A percentile compares a stretch with the other conserved stretches of the same genome.
Evolutionary conservation across 345 rosid species (phyloP).

Genomic region (Eucalyptus pauciflora): DNA sequence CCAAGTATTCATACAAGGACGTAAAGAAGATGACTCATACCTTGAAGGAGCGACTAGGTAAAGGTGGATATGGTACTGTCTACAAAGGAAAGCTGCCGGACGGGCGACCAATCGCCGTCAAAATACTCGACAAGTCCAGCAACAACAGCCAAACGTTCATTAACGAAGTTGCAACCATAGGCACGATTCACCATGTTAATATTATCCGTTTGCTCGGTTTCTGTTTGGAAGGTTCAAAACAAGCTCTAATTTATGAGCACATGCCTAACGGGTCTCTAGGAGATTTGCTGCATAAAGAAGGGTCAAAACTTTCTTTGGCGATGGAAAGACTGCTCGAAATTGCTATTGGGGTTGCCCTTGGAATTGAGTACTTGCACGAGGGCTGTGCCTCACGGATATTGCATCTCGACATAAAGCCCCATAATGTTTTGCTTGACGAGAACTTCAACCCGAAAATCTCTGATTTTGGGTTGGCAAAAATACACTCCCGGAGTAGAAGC

Average conservation of each 20-base stretch:
- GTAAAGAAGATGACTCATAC: conserved; percentile 6
- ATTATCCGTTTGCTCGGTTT: conserved; percentile 11
- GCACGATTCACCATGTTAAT: conserved; percentile 14
- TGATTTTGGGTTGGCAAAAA: conserved; percentile 24
- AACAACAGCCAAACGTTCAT: neutral
- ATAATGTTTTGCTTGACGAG: conserved; percentile 15
- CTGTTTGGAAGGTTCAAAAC: conserved; percentile 2
- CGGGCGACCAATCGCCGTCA: conserved; percentile 3
- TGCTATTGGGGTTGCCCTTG: conserved; percentile 14
- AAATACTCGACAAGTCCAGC: neutral
- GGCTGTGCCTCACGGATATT: conserved; percentile 18
- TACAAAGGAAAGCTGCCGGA: conserved; percentile 6
- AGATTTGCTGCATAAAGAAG: neutral
- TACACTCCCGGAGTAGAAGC: conserved; percentile 2
- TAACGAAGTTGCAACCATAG: conserved; percentile 13
- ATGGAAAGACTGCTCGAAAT: conserved; percentile 3
- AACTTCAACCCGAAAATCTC: conserved; percentile 18
- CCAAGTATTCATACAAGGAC: conserved; percentile 5
- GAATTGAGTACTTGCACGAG: conserved; percentile 17
- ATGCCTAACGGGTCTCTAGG: conserved; percentile 17
- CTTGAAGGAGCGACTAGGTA: conserved; percentile 8
- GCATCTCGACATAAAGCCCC: conserved; percentile 25
- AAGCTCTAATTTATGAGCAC: conserved; percentile 8
- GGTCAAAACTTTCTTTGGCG: neutral
- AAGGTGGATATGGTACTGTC: conserved; percentile 11